Base-by-base conservation (phyloP, 2,329 filamentous ascomycete species). In the Colletotrichum camelliae region DNA sequence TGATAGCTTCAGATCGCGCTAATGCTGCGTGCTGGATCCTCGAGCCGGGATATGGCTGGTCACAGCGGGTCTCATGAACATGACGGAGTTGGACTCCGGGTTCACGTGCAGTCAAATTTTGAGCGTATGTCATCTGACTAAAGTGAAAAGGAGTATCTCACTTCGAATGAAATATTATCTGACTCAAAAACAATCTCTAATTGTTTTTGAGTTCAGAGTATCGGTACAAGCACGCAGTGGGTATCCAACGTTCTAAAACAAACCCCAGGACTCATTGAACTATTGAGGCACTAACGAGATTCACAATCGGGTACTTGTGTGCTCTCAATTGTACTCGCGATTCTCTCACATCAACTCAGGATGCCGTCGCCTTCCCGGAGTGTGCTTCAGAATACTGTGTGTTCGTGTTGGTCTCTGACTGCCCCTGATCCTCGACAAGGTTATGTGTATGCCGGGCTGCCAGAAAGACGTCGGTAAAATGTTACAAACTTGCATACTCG, bases 201-300 rank as follows among this genome's bases (percentile, higher is more conserved):
- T 4, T 48, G 39, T 18, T 4, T 48, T 21, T 48, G 18, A 48
- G 3, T 48, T 48, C 12, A 48, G 39, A 18, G n/a, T 10, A 48
- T 1, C 9, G n/a, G 39, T n/a, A 48, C 18, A 10, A 48, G 39
- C 35, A 37, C 35, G 7, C 13, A 37, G 13, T 37, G 7, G 33
- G 35, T 37, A 37, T 37, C 35, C 35, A 37, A 18, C 7, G 7
- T 39, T 39, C 37, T 5, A 5, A 3, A 5, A 43, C 39, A 39
- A 18, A 39, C 39, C 0, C 18, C n/a, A 43, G 1, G 39, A n/a
- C 10, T 1, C 39, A 0, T n/a, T 43, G 39, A 12, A 35, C 1
- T n/a, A n/a, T 8, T 43, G 2, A 43, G 39, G 18, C 0, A 18
- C 39, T 1, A 43, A 43, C n/a, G 9, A 1, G 39, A 43, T 12